Conservation (phyloP, 768 basidiomycete genomes). For the Leccinum subgranulosum region DNA sequence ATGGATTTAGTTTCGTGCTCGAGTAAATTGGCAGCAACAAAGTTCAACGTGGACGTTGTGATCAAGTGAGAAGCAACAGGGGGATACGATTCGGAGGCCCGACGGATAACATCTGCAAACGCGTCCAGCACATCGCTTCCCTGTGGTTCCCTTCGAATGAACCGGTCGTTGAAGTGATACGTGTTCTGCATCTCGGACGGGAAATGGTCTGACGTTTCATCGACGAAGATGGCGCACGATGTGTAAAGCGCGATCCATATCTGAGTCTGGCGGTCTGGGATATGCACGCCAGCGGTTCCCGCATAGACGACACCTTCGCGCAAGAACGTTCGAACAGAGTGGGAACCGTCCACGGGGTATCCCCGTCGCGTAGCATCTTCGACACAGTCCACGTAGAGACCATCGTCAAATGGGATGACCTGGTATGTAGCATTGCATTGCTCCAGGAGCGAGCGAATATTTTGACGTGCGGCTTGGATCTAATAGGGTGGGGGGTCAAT, state of each 20-base stretch:
- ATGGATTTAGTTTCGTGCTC: background rate
- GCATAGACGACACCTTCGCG: background rate
- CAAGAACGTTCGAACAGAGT: background rate
- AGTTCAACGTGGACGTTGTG: background rate
- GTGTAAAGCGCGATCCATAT: background rate
- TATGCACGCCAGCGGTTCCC: background rate
- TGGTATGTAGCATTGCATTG: background rate
- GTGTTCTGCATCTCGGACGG: background rate
- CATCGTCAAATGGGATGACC: too few species aligned
- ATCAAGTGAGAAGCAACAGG: background rate
- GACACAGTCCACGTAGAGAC: too few species aligned
- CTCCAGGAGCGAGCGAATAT: background rate
- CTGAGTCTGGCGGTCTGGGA: background rate
- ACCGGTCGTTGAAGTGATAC: background rate
- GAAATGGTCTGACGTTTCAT: background rate
- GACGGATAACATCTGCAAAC: background rate
- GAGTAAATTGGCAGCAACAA: background rate
- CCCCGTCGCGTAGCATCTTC: background rate
- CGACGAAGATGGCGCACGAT: background rate
- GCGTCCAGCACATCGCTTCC: background rate
- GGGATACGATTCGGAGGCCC: background rate
- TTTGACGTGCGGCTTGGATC: background rate
- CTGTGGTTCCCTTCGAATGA: background rate
- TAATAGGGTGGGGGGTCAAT: background rate
- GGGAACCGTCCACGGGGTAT: background rate